Percentiles rank a stretch among this genome's conserved stretches.
phyloP scores from a whole-genome alignment of 2,329 filamentous ascomycete species.

The Aspergillus sclerotialis region DNA sequence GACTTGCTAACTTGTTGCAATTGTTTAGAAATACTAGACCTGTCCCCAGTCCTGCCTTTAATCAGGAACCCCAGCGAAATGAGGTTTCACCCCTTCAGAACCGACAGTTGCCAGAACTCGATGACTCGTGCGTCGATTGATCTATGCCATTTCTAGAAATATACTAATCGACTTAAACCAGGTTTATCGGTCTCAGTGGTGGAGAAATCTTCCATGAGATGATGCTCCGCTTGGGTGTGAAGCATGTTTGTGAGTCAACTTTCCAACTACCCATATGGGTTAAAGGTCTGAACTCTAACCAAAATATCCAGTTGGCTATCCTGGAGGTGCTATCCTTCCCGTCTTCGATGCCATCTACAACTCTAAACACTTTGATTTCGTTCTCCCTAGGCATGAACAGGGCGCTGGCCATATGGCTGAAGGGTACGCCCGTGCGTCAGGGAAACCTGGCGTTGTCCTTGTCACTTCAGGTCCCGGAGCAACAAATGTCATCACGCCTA shows the following conservation, averaged over 20 bases:
- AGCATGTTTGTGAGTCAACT: conserved; percentile 76
- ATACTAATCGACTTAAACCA: conserved; percentile 27
- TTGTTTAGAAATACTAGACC: conserved; percentile 48
- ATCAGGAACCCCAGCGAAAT: conserved; percentile 51
- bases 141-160: not conserved
- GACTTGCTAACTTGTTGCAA: conserved; percentile 9
- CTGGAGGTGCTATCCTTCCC: conserved; percentile 91
- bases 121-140: conserved; percentile 63
- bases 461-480: conserved; percentile 95
- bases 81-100: conserved; percentile 62
- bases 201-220: conserved; percentile 99
- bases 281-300: conserved; percentile 3
- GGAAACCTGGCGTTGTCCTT: conserved; percentile 89
- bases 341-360: conserved; percentile 99
- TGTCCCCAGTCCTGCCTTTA: conserved; percentile 56
- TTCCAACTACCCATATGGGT: not conserved
- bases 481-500: conserved; percentile 92
- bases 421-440: conserved; percentile 88
- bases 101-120: conserved; percentile 57
- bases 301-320: conserved; percentile 63
- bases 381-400: conserved; percentile 93
- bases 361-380: conserved; percentile 92
- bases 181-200: conserved; percentile 89
- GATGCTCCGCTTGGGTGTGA: conserved; percentile 89
- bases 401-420: conserved; percentile 98